Percentiles rank a stretch among this genome's conserved stretches.
Evolutionary conservation across 225 moss, liverwort and hornwort genomes (phyloP).

Genomic region (Marchantia paleacea): DNA sequence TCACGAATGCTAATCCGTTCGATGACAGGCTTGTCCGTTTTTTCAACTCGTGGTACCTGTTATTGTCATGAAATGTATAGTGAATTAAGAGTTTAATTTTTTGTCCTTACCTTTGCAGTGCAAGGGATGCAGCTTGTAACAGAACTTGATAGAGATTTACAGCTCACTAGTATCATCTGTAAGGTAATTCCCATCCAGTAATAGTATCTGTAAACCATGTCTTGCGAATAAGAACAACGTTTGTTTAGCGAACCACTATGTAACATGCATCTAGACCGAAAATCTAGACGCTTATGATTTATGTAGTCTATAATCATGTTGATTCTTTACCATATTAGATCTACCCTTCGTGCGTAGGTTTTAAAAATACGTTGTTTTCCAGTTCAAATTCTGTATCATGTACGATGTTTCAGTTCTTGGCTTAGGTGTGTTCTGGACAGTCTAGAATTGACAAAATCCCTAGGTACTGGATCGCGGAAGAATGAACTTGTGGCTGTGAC

Average conservation of each 20-base stretch:
- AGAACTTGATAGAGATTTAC: constrained; percentile 90
- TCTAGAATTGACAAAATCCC: no score
- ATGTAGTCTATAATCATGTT: no score
- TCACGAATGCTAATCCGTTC: no score
- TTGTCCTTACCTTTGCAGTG: constrained; percentile 49
- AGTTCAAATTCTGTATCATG: no score
- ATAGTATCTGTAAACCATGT: not conserved
- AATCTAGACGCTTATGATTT: no score
- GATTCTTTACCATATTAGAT: not conserved
- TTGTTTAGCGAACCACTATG: no score
- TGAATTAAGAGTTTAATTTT: not conserved
- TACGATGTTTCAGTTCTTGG: no score
- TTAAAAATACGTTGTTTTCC: not conserved
- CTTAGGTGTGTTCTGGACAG: no score
- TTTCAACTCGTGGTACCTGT: not conserved
- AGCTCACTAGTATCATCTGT: constrained; percentile 88
- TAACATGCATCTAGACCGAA: no score
- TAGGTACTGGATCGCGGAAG: no score
- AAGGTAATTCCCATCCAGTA: constrained; percentile 49
- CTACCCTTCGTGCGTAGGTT: not conserved
- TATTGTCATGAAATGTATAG: not conserved
- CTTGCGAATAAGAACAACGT: not conserved
- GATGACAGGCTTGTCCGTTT: not conserved
- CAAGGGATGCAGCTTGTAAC: constrained; percentile 92
- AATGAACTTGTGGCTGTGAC: not conserved